Base-by-base conservation (phyloP, 202 grass and related monocot species). In the Dendrocalamus latiflorus region DNA sequence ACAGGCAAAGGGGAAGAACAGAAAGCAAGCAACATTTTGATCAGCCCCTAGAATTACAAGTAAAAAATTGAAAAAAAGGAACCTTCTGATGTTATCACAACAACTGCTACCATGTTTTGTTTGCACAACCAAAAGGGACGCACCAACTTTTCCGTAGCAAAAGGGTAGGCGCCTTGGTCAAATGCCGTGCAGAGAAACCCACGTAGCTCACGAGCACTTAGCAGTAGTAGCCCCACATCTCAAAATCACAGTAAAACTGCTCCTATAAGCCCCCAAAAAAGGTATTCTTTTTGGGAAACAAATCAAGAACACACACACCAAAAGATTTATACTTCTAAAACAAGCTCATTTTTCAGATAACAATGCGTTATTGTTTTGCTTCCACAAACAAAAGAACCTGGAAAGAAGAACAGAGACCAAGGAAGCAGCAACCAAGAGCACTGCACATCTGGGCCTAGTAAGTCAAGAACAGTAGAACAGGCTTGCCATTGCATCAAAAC, bases 141-240 rank as follows among this genome's bases (percentile, higher is more conserved):
- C 24, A 8, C 18, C 81, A 76, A 25, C 83, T 68, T 90, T 90
- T 86, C 43, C 70, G 24, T 67, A 25, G 70, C 77, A 12, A 86
- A 81, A 74, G 77, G 62, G 28, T 17, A 62, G 59, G 72, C 8
- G 36, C 63, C 55, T 45, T 13, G 88, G 88, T 86, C 88, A 90
- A 78, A 86, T 86, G 88, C 34, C 33, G 30, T 13, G 70, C 63
- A 43, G 71, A 18, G 78, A 67, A 65, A 65, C 43, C 36, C 41
- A 74, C 78, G 88, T 86, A 86, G 82, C 56, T 81, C 77, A 89
- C 34, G 76, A 84, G 70, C 44, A 55, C 44, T 65, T 20, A 81
- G 82, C 56, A 81, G 59, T 26, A 34, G 57, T 39, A 42, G 34
- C 65, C 72, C 66, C 61, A 89, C 81, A 55, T 51, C 20, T 78